These are phyloP conservation scores for Claviceps arundinis DNA, from an alignment of 2,329 filamentous ascomycete species.

Conservation along the genomic window DNA sequence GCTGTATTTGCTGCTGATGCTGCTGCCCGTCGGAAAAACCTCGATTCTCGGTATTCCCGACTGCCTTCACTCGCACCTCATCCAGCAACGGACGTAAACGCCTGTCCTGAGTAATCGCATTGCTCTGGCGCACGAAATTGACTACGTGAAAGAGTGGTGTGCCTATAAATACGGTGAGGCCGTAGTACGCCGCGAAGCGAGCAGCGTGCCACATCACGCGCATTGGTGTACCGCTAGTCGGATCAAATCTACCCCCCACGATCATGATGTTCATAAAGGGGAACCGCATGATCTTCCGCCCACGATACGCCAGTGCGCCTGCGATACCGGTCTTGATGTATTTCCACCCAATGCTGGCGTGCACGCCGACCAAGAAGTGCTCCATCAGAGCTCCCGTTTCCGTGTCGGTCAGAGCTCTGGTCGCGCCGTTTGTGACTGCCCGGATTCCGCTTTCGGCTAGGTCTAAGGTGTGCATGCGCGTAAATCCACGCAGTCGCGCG, in stretches of 20 bases:
- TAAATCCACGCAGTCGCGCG: conserved; percentile 17
- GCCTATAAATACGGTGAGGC: conserved; percentile 12
- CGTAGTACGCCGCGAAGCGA: conserved; percentile 22
- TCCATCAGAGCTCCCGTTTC: conserved; percentile 23
- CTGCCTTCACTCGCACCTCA: conserved; percentile 9
- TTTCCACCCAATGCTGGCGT: conserved; percentile 18
- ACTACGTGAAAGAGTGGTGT: conserved; percentile 18
- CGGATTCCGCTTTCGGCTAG: conserved; percentile 16
- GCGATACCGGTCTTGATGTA: conserved; percentile 15
- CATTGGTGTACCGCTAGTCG: conserved; percentile 16
- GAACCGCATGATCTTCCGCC: conserved; percentile 24
- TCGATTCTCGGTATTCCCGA: not conserved
- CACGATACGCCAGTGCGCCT: conserved; percentile 13
- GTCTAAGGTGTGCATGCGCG: conserved; percentile 15
- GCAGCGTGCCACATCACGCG: conserved; percentile 21
- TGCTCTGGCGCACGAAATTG: conserved; percentile 13
- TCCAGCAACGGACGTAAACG: conserved; percentile 15
- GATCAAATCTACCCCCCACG: conserved; percentile 14
- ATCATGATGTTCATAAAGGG: conserved; percentile 25
- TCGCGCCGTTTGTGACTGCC: conserved; percentile 16
- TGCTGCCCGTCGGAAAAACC: not conserved
- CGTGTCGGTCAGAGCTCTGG: conserved; percentile 20
- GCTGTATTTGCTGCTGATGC: conserved; percentile 3
- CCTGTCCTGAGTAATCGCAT: conserved; percentile 15
- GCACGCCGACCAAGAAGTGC: conserved; percentile 18